Conservation (phyloP, 768 basidiomycete species). For the Termitomyces sp. region DNA sequence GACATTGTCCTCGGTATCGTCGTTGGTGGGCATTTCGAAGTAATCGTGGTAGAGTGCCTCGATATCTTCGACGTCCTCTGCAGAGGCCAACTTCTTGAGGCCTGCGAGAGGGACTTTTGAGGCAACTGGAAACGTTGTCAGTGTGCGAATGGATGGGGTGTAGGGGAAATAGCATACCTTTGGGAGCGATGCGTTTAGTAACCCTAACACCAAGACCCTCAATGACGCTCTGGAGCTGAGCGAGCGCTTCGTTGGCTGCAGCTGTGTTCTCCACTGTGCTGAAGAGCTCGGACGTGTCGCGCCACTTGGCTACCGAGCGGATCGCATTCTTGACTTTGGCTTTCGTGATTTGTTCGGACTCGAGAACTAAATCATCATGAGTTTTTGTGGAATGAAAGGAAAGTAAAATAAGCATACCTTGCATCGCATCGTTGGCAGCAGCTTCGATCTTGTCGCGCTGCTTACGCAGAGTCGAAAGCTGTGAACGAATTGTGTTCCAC, state of each 20-base stretch:
- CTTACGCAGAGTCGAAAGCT: neutral
- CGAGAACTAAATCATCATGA: neutral
- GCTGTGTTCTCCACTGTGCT: neutral
- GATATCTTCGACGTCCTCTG: conserved; percentile 5
- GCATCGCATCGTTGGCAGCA: conserved; percentile 1
- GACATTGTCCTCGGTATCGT: neutral
- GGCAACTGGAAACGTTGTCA: neutral
- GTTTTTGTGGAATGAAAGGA: neutral
- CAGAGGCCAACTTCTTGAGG: conserved; percentile 9
- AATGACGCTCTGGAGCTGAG: conserved; percentile 3
- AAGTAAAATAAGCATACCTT: neutral
- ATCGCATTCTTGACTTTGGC: conserved; percentile 2
- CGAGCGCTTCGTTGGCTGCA: neutral
- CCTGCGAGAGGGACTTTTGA: conserved; percentile 3
- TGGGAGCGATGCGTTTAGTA: neutral
- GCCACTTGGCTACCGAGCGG: conserved; percentile 3
- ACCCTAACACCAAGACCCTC: conserved; percentile 1
- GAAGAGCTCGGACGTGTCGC: neutral
- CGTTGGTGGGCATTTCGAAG: neutral
- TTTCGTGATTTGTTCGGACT: neutral
- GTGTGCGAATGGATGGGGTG: neutral
- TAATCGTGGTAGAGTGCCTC: conserved; percentile 5
- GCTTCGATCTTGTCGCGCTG: neutral
- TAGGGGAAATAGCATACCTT: neutral
- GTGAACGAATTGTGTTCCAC: conserved; percentile 1